A percentile compares a stretch with the other conserved stretches of the same genome.
phyloP scores from a whole-genome alignment of 1,284 basidiomycete genomes.

The Chalciporus sp. region DNA sequence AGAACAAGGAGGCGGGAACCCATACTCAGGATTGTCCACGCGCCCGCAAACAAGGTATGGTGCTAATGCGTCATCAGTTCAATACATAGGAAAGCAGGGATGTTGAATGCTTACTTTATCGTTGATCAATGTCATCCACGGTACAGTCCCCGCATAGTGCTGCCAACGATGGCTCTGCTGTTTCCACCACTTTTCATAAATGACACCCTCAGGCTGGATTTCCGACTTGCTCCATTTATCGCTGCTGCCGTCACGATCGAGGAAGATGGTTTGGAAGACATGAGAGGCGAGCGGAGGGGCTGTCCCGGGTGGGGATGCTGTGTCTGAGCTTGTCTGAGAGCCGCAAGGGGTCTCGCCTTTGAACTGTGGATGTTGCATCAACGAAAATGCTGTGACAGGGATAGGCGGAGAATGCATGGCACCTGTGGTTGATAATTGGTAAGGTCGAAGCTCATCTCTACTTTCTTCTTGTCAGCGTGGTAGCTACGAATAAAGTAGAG shows the following conservation, averaged over 20 bases:
- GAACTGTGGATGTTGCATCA: background rate
- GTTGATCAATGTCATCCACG: conserved; percentile 4
- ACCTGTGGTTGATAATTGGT: conserved; percentile 5
- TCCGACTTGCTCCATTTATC: background rate
- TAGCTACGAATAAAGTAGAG: conserved; percentile 9
- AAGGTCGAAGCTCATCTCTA: background rate
- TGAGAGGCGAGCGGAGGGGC: background rate
- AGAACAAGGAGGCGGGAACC: background rate
- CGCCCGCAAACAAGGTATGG: background rate
- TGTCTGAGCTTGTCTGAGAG: background rate
- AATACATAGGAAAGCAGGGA: background rate
- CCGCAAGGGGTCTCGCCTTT: background rate
- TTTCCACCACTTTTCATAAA: conserved; percentile 8
- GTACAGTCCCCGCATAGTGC: background rate
- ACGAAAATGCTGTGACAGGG: background rate
- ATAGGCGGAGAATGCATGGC: background rate
- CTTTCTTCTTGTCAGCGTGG: background rate
- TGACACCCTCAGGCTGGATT: background rate
- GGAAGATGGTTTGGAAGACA: conserved; percentile 6
- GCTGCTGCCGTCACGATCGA: background rate
- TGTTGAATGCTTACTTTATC: background rate
- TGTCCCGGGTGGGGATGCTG: background rate
- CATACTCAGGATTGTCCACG: conserved; percentile 1
- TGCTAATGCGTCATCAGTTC: background rate
- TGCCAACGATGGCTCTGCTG: conserved; percentile 7